phyloP scores from a whole-genome alignment of 805 yeast species.

The Teunomyces stri region DNA sequence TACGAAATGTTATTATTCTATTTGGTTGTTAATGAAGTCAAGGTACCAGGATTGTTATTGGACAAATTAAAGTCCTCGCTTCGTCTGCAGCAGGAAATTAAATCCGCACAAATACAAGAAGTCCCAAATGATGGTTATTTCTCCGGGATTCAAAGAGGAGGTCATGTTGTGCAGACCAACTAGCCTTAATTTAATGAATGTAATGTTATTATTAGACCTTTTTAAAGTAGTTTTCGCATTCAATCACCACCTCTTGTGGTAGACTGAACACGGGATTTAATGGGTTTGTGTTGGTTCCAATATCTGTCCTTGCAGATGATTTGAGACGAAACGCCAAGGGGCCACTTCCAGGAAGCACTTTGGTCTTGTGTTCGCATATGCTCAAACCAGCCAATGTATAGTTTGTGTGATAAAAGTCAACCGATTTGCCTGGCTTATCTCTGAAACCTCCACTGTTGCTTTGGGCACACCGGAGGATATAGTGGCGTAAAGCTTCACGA shows the following conservation, averaged over 20 bases:
- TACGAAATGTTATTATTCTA: conserved; percentile 55
- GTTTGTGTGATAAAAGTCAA: conserved; percentile 91
- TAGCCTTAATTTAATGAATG: conserved; percentile 3
- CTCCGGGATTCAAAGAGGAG: conserved; percentile 5
- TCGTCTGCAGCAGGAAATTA: not conserved
- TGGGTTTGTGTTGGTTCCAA: conserved; percentile 13
- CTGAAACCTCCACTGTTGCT: conserved; percentile 66
- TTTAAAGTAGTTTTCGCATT: not conserved
- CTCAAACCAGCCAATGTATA: conserved; percentile 79
- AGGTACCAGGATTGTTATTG: conserved; percentile 1
- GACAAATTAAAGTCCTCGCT: not conserved
- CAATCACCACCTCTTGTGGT: conserved; percentile 11
- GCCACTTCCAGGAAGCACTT: not conserved
- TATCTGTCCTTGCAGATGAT: not conserved
- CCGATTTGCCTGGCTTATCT: conserved; percentile 80
- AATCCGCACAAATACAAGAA: conserved; percentile 2
- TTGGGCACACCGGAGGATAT: conserved; percentile 78
- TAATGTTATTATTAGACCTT: not conserved
- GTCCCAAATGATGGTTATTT: conserved; percentile 8
- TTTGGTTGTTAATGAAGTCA: conserved; percentile 5
- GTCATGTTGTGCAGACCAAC: not conserved
- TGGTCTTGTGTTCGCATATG: conserved; percentile 47
- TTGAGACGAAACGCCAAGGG: conserved; percentile 19
- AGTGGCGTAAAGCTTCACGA: conserved; percentile 59
- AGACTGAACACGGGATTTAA: conserved; percentile 30